A percentile compares a stretch with the other conserved stretches of the same genome.
These are phyloP conservation scores for Pisolithus microcarpus DNA, from an alignment of 768 basidiomycete species.

Conservation along the genomic window DNA sequence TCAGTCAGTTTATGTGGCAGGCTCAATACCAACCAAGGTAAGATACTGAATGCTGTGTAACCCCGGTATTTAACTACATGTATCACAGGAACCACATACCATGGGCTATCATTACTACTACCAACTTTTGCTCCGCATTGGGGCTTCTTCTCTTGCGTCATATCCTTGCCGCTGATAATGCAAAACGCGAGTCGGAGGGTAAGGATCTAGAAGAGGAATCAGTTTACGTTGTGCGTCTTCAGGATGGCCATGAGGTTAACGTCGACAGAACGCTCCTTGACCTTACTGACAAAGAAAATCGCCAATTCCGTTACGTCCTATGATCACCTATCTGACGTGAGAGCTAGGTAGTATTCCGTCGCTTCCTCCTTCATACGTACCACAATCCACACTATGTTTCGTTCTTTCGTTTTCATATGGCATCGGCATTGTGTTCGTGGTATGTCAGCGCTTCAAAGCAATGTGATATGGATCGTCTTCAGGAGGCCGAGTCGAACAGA, in stretches of 20 bases:
- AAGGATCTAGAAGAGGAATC: constrained; percentile 53
- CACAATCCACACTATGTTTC: not conserved
- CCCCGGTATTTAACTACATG: not conserved
- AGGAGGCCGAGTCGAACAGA: constrained; percentile 14
- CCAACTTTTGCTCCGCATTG: constrained; percentile 48
- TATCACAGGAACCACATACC: constrained; percentile 57
- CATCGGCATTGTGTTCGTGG: not conserved
- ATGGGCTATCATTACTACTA: constrained; percentile 67
- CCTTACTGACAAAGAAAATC: constrained; percentile 67
- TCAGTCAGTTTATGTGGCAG: constrained; percentile 75
- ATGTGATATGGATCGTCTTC: constrained; percentile 20
- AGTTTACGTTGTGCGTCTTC: constrained; percentile 41
- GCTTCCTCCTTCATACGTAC: not conserved
- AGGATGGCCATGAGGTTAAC: constrained; percentile 47
- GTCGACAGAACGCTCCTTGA: constrained; percentile 73
- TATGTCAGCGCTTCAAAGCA: constrained; percentile 4
- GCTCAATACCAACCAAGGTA: constrained; percentile 60
- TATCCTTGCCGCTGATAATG: constrained; percentile 56
- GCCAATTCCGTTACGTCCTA: constrained; percentile 65
- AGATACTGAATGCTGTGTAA: constrained; percentile 3
- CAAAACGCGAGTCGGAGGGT: constrained; percentile 44
- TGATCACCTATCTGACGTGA: constrained; percentile 16
- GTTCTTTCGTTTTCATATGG: not conserved
- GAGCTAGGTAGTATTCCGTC: not conserved
- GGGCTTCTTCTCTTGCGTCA: constrained; percentile 50